Evolutionary conservation across 169 alveolate genomes (phyloP).

Genomic region (Plasmodium knowlesi): DNA sequence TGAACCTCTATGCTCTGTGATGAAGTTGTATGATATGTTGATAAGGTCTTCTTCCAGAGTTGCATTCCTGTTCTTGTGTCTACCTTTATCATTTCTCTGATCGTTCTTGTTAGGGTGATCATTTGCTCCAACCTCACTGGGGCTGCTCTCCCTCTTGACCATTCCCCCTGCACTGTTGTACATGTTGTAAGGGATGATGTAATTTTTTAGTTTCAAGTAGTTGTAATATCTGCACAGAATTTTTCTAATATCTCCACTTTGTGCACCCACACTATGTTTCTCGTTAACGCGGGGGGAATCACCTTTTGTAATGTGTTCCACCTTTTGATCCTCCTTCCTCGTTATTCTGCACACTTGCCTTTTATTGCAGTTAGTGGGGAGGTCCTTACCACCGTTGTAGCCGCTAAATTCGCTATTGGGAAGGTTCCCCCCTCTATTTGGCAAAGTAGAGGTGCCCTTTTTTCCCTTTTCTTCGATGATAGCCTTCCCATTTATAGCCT

Average conservation of each 20-base stretch:
- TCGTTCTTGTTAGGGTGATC: background rate
- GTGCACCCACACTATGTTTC: background rate
- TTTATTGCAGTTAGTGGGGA: no score
- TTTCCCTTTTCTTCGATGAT: background rate
- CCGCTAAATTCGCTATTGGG: background rate
- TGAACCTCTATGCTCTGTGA: slow-evolving; percentile 27
- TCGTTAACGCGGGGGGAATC: background rate
- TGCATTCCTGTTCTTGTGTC: background rate
- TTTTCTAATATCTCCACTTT: background rate
- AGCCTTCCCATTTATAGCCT: background rate
- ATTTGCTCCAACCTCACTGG: background rate
- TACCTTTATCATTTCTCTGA: background rate
- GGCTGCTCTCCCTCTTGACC: background rate
- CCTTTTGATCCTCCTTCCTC: background rate
- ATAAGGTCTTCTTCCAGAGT: background rate
- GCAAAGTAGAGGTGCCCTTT: background rate
- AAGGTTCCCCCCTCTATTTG: no score
- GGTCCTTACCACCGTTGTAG: background rate
- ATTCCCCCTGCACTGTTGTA: background rate
- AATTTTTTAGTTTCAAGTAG: slow-evolving; percentile 49
- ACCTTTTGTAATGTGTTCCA: no score
- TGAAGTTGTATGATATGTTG: slow-evolving; percentile 32
- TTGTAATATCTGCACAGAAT: slow-evolving; percentile 20
- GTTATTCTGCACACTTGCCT: no score
- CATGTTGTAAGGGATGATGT: slow-evolving; percentile 41